Percentiles rank a stretch among this genome's conserved stretches.
Evolutionary conservation across 2,329 filamentous ascomycete genomes (phyloP).

Genomic region (Fusarium globosum): DNA sequence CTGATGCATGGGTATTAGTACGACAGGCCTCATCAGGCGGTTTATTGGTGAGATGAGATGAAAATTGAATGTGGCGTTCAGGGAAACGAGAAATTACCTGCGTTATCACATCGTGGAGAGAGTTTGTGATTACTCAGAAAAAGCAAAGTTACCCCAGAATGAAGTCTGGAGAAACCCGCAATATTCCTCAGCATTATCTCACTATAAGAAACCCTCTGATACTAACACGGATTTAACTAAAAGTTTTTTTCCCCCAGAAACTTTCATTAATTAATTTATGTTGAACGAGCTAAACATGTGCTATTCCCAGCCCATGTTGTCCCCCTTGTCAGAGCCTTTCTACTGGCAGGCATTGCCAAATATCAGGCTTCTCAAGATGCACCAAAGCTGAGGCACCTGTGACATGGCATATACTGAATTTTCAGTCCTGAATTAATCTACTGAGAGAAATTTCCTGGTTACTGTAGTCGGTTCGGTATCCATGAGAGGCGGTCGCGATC

Average conservation of each 20-base stretch:
- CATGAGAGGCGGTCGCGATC: neutral
- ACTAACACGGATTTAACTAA: neutral
- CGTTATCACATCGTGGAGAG: neutral
- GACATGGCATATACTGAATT: accelerated
- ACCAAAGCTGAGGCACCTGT: too few species aligned
- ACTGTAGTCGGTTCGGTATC: too few species aligned
- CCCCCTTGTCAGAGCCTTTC: neutral
- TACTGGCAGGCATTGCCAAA: neutral
- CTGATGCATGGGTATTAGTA: neutral
- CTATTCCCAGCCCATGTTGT: neutral
- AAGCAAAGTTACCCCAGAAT: neutral
- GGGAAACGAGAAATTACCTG: neutral
- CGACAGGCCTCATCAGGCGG: neutral
- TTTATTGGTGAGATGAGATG: neutral
- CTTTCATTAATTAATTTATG: too few species aligned
- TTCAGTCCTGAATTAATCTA: accelerated
- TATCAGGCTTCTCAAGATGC: too few species aligned
- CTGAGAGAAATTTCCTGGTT: accelerated
- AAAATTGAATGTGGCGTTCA: neutral
- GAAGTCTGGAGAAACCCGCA: neutral
- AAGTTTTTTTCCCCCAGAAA: too few species aligned
- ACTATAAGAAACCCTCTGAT: neutral
- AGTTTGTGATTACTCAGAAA: neutral
- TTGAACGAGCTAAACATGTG: neutral
- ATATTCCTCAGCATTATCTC: neutral